A percentile compares a stretch with the other conserved stretches of the same genome.
Evolutionary conservation across 2,329 filamentous ascomycete species (phyloP).

Genomic region (Verticillium zaregamsianum): DNA sequence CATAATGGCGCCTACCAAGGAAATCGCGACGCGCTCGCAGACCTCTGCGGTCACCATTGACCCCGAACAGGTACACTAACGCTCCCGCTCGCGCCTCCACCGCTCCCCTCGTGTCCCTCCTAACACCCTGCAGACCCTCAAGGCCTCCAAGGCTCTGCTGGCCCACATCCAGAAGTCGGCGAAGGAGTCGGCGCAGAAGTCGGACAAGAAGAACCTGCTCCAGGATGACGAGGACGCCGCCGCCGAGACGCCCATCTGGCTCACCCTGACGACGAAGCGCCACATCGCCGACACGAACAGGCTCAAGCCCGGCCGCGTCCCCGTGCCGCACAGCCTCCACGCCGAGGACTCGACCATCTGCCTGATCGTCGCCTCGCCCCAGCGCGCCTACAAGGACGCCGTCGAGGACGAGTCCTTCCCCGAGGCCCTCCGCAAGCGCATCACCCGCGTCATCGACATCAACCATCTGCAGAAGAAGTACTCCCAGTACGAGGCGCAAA

Average conservation of each 20-base stretch:
- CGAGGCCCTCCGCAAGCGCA: conserved; percentile 58
- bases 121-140: conserved; percentile 43
- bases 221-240: conserved; percentile 36
- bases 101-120: background rate
- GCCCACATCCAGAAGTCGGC: conserved; percentile 56
- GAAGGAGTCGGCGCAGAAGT: conserved; percentile 28
- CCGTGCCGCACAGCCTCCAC: conserved; percentile 72
- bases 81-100: background rate
- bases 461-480: conserved; percentile 79
- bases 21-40: conserved; percentile 24
- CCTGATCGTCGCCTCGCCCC: conserved; percentile 76
- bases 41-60: conserved; percentile 29
- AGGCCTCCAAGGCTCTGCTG: conserved; percentile 59
- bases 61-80: conserved; percentile 33
- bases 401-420: conserved; percentile 64
- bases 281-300: conserved; percentile 68
- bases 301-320: conserved; percentile 80
- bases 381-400: conserved; percentile 87
- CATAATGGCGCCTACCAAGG: conserved; percentile 37
- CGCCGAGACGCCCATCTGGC: conserved; percentile 53
- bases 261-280: conserved; percentile 61
- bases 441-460: conserved; percentile 75
- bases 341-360: conserved; percentile 69
- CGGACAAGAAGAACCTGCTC: conserved; percentile 52
- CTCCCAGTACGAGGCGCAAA: conserved; percentile 80